Percentiles rank a stretch among this genome's conserved stretches.
phyloP scores from a whole-genome alignment of 805 yeast species.

The Teunomyces lycoperdinae region DNA sequence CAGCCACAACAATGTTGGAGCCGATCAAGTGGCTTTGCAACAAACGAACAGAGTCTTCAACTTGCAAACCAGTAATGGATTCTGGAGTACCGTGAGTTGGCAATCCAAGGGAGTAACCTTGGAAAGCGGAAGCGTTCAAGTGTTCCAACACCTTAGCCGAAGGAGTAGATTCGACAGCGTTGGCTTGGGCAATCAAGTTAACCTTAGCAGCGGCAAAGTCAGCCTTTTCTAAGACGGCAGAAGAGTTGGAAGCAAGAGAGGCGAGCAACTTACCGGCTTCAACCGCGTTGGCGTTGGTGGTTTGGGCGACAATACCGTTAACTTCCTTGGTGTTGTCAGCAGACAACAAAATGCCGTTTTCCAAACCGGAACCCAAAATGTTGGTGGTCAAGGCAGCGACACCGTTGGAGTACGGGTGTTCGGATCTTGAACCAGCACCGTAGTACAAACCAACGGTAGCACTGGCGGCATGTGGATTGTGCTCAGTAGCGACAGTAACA shows the following conservation, averaged over 20 bases:
- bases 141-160: slow-evolving; percentile 65
- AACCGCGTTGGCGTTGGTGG: slow-evolving; percentile 47
- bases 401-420: slow-evolving; percentile 81
- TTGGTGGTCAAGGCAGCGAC: slow-evolving; percentile 62
- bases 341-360: slow-evolving; percentile 56
- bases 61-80: slow-evolving; percentile 54
- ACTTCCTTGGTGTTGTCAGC: slow-evolving; percentile 60
- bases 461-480: slow-evolving; percentile 51
- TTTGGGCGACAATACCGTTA: slow-evolving; percentile 58
- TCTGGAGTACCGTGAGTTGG: slow-evolving; percentile 77
- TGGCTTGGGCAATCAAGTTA: slow-evolving; percentile 46
- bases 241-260: slow-evolving; percentile 37
- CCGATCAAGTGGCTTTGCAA: slow-evolving; percentile 55
- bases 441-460: slow-evolving; percentile 67
- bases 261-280: slow-evolving; percentile 55
- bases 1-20: slow-evolving; percentile 66
- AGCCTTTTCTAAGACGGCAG: slow-evolving; percentile 39
- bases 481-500: slow-evolving; percentile 67
- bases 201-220: slow-evolving; percentile 48
- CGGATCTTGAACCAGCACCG: slow-evolving; percentile 79
- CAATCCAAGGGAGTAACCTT: slow-evolving; percentile 75
- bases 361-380: slow-evolving; percentile 38
- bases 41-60: slow-evolving; percentile 57
- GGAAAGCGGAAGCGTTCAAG: slow-evolving; percentile 81
- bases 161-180: slow-evolving; percentile 54